Base-by-base conservation (phyloP, 495 filamentous ascomycete species). In the Aspergillus bridgeri region DNA sequence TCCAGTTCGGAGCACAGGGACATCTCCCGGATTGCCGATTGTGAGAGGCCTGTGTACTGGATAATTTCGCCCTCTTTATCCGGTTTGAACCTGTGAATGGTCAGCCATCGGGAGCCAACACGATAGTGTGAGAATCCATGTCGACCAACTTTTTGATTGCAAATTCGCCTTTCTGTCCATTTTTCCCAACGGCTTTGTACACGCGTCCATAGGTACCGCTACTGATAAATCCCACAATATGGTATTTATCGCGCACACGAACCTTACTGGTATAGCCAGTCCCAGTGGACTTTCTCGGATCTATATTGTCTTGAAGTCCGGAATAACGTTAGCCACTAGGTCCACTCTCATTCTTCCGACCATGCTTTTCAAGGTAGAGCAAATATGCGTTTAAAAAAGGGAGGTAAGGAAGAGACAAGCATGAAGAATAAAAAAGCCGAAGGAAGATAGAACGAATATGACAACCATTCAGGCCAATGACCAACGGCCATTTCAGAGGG, bases 171-270 rank as follows among this genome's bases (percentile, higher is more conserved):
- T 78, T 77, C 57, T 81, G 74, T 59, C 89, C 91, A 73, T 92
- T 86, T 63, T 86, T 88, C 61, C 90, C 88, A 15, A 88, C 72
- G 19, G 94, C 94, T 69, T 98, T 99, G 82, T 98, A 99, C 13
- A 99, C 94, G 4, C 93, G 86, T 23, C 94, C 94, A 83, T 99
- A 99, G n/a, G 94, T 99, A 42, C 94, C 94, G 61, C 90, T 96
- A 66, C 89, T 94, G 65, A 98, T 99, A 81, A 99, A 99, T 25
- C 94, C 94, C 51, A 99, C 84, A 64, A 99, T 90, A 57, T 93
- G 89, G 77, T 99, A 99, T 58, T 85, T 86, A 68, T 98, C 93
- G 43, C 85, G 86, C 22, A 98, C 89, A 43, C 89, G 83, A 51
- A 96, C 90, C 69, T 96, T 96, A 69, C 86, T 91, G 66, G 86